A percentile compares a stretch with the other conserved stretches of the same genome.
phyloP scores from a whole-genome alignment of 192 early-diverging fungal genomes.

The Pilaira anomala region DNA sequence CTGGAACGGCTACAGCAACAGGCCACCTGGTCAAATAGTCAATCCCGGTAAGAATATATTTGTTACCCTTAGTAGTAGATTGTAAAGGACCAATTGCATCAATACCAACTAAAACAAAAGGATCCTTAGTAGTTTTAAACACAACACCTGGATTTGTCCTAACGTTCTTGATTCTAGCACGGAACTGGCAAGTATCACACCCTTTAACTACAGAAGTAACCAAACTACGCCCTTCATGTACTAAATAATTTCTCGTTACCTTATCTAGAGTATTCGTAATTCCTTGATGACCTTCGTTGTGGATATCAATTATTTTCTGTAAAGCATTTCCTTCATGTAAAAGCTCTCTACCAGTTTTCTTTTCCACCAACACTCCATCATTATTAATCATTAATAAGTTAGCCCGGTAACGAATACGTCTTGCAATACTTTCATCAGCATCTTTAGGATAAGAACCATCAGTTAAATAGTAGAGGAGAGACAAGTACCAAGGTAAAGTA shows the following conservation, averaged over 20 bases:
- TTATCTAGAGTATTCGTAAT: constrained; percentile 9
- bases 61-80: constrained; percentile 1
- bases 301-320: neutral
- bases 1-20: constrained; percentile 5
- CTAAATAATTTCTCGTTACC: neutral
- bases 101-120: constrained; percentile 10
- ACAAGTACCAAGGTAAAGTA: neutral
- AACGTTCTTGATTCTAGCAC: neutral
- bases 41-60: constrained; percentile 26
- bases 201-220: neutral
- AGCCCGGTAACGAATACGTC: neutral
- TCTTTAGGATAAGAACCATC: neutral
- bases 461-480: neutral
- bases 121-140: neutral
- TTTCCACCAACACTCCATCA: neutral
- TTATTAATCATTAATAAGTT: neutral
- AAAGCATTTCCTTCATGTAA: constrained; percentile 1
- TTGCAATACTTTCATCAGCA: neutral
- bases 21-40: constrained; percentile 32
- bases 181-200: constrained; percentile 14
- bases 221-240: neutral
- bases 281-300: constrained; percentile 11
- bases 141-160: neutral
- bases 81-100: constrained; percentile 17
- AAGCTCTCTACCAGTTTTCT: neutral